A percentile compares a stretch with the other conserved stretches of the same genome.
Evolutionary conservation across 306 rosid species (phyloP).

Genomic region (Cucurbita moschata): DNA sequence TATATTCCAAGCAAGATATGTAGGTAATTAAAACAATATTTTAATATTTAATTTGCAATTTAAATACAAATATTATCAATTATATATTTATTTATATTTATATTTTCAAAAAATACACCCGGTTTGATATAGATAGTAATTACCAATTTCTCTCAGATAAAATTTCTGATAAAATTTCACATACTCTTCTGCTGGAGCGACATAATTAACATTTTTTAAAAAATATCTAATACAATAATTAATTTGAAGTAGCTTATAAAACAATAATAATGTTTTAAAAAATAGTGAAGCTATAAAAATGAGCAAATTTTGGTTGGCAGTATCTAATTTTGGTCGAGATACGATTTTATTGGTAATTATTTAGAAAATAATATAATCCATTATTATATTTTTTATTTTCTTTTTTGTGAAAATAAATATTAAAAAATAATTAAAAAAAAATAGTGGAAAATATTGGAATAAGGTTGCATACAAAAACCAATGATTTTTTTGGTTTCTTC

Average conservation of each 20-base stretch:
- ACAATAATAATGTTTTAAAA: no score
- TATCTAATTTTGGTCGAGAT: not conserved
- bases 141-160: no score
- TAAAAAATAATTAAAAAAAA: not conserved
- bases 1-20: conserved; percentile 6
- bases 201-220: no score
- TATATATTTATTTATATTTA: not conserved
- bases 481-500: not conserved
- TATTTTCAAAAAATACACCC: no score
- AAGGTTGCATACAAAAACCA: not conserved
- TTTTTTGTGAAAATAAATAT: not conserved
- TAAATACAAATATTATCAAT: not conserved
- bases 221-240: no score
- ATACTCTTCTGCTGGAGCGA: no score
- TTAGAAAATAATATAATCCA: not conserved
- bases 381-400: not conserved
- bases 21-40: not conserved
- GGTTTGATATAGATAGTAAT: not conserved
- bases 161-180: no score
- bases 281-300: not conserved
- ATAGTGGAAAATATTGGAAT: not conserved
- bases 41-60: not conserved
- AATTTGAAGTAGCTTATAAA: not conserved
- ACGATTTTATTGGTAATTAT: not conserved
- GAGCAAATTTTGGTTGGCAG: not conserved